Base-by-base conservation (phyloP, 2,329 filamentous ascomycete genomes). In the Fusarium marasasianum region DNA sequence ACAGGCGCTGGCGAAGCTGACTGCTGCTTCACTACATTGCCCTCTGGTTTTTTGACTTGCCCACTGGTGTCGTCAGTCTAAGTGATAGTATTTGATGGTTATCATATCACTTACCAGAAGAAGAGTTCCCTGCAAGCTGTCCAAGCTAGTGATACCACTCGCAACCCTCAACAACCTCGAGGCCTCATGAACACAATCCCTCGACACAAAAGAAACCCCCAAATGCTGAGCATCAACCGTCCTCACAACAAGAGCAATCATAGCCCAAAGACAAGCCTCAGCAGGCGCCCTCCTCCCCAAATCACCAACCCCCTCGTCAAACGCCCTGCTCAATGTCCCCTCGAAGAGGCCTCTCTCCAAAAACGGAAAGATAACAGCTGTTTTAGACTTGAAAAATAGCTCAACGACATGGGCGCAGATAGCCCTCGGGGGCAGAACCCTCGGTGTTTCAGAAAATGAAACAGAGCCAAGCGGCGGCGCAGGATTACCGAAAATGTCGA, bases 401-500 rank as follows among this genome's bases (percentile, higher is more conserved):
- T 73, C 70, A 24, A 59, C 58, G 2, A 73, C 50, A 29, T 73
- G 54, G 18, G 40, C 51, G 3, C 55, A 53, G 5, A 55, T 43
- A 33, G 37, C 54, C 6, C 45, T 70, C 1, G 58, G 24, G 5
- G 70, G 70, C 6, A 72, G 37, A 3, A 53, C 33, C 40, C 69
- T 60, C 15, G 69, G 24, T 13, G n/a, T 48, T n/a, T 73, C 70
- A 18, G 70, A 37, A 58, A 48, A 41, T 18, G 51, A 22, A 26
- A 45, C 38, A 24, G 64, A n/a, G 26, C 55, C 18, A 24, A 73
- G 31, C 14, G 43, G 29, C 10, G 58, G 58, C 57, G 29, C 45
- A 7, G 70, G 58, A 14, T 70, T 53, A 2, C 58, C 60, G 11
- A 74, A 74, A 35, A 74, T 56, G 48, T 66, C 72, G 17, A 74